Evolutionary conservation across 176 grass and related monocot species (phyloP).

Genomic region (Juncus effusus): DNA sequence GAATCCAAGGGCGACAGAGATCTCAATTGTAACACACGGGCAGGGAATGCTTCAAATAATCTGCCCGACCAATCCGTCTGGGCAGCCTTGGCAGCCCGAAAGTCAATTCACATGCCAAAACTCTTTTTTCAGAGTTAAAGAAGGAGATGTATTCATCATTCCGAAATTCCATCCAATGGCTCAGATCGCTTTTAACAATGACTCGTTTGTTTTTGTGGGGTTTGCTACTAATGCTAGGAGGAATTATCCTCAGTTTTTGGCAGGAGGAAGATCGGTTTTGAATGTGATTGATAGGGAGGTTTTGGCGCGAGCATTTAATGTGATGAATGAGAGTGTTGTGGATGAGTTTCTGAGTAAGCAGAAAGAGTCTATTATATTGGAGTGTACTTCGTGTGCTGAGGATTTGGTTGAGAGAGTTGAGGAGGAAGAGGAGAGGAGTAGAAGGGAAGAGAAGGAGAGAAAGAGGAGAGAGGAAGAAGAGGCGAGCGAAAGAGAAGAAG

Average conservation of each 20-base stretch:
- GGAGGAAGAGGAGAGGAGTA: constrained; percentile 15
- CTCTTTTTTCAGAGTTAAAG: constrained; percentile 45
- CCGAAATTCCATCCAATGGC: constrained; percentile 79
- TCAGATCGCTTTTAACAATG: constrained; percentile 85
- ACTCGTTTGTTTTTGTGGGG: constrained; percentile 71
- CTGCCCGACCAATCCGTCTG: constrained; percentile 41
- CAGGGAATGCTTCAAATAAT: constrained; percentile 67
- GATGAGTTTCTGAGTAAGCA: constrained; percentile 43
- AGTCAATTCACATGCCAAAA: constrained; percentile 34
- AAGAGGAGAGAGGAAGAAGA: background rate
- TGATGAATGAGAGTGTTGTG: constrained; percentile 37
- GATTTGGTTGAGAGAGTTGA: constrained; percentile 46
- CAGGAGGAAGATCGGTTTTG: constrained; percentile 49
- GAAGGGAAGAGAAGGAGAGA: background rate
- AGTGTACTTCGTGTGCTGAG: constrained; percentile 78
- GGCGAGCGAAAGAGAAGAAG: background rate
- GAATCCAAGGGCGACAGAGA: constrained; percentile 86
- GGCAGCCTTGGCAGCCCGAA: background rate
- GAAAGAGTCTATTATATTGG: constrained; percentile 47
- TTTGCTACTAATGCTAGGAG: constrained; percentile 61
- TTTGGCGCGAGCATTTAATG: constrained; percentile 40
- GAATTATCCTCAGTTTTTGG: constrained; percentile 88
- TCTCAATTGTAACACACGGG: constrained; percentile 53
- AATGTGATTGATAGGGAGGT: constrained; percentile 46
- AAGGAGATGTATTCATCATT: constrained; percentile 77